Percentiles rank a stretch among this genome's conserved stretches.
Conservation (phyloP, 1,284 basidiomycete genomes). For the Cystobasidiaceae sp. region DNA sequence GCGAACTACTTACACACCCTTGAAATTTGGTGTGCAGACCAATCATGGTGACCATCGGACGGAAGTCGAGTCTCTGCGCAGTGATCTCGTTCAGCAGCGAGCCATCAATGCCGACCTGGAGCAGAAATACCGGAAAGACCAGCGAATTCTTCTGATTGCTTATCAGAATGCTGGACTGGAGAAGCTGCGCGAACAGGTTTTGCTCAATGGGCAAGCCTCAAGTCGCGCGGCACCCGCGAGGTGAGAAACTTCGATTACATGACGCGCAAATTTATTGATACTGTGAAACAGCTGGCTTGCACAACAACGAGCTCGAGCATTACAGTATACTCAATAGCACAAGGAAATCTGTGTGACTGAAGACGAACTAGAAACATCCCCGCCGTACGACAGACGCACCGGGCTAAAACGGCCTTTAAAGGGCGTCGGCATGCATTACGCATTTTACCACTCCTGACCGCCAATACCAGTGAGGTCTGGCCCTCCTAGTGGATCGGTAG, state of each 20-base stretch:
- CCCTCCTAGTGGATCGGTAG: constrained; percentile 14
- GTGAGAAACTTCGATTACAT: constrained; percentile 33
- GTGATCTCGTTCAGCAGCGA: constrained; percentile 30
- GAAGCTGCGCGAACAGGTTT: constrained; percentile 48
- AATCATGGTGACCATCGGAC: constrained; percentile 4
- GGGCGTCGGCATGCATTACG: too few relatives aligned
- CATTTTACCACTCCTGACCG: constrained; percentile 10
- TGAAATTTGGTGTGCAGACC: neutral
- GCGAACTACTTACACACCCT: neutral
- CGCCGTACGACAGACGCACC: neutral
- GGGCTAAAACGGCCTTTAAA: too few relatives aligned
- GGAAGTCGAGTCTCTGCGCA: neutral
- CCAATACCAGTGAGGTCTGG: neutral
- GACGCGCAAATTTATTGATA: too few relatives aligned
- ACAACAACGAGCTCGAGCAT: constrained; percentile 51
- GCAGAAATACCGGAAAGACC: constrained; percentile 65
- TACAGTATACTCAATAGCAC: neutral
- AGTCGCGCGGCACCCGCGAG: constrained; percentile 22
- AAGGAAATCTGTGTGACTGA: neutral
- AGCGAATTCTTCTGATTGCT: constrained; percentile 69
- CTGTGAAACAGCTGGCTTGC: constrained; percentile 58
- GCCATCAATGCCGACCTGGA: constrained; percentile 53
- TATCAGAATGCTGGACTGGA: constrained; percentile 63
- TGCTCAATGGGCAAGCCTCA: constrained; percentile 53
- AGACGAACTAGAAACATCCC: too few relatives aligned